These are phyloP conservation scores for Aspergillus steynii DNA, from an alignment of 495 filamentous ascomycete species.

Conservation along the genomic window DNA sequence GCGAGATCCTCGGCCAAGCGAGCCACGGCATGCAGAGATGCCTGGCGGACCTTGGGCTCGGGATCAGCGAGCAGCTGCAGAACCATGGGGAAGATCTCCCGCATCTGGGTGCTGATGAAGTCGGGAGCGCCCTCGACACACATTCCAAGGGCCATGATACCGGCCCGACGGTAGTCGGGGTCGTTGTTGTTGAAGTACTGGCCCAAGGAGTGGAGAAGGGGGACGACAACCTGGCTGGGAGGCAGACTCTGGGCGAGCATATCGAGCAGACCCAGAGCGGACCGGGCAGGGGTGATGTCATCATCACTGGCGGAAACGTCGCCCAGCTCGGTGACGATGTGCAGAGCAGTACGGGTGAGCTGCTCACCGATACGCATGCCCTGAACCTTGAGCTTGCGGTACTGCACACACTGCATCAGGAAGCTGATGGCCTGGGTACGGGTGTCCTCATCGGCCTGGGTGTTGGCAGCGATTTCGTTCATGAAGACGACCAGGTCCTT, in stretches of 20 bases:
- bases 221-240: constrained; percentile 92
- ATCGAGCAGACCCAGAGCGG: constrained; percentile 86
- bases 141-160: constrained; percentile 88
- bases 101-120: constrained; percentile 87
- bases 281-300: constrained; percentile 83
- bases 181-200: constrained; percentile 72
- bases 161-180: constrained; percentile 80
- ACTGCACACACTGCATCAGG: constrained; percentile 87
- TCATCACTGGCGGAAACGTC: constrained; percentile 72
- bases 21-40: constrained; percentile 81
- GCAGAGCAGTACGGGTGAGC: constrained; percentile 79
- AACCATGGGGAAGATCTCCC: constrained; percentile 81
- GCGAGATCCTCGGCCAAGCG: constrained; percentile 90
- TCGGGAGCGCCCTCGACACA: constrained; percentile 96
- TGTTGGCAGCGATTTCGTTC: constrained; percentile 79
- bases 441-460: constrained; percentile 74
- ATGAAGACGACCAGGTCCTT: constrained; percentile 91
- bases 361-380: constrained; percentile 77
- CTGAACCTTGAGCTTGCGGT: constrained; percentile 94
- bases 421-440: constrained; percentile 89
- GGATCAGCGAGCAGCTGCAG: constrained; percentile 81
- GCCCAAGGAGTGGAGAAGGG: constrained; percentile 80
- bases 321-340: constrained; percentile 84
- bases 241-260: constrained; percentile 84
- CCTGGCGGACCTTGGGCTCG: constrained; percentile 78